Base-by-base conservation (phyloP, 2,329 filamentous ascomycete genomes). In the Cladophialophora yegresii region DNA sequence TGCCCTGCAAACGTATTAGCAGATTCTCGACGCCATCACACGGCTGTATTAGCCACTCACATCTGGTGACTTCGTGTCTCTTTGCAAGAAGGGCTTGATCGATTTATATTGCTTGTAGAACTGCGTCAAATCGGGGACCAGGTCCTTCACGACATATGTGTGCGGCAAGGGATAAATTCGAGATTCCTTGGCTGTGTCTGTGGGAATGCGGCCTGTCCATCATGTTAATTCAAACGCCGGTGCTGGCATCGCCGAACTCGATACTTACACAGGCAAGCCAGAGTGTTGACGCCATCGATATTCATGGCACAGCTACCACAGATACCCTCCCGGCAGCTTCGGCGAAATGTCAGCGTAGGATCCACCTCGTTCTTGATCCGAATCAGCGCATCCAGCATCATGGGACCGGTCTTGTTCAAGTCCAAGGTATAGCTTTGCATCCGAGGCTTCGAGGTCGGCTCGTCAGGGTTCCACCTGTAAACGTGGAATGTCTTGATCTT, bases 51-150 rank as follows among this genome's bases (percentile, higher is more conserved):
- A 20, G 30, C 47, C 20, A 28, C 89, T 77, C 85, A 96, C 91
- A 76, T 97, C 91, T 71, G 88, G 86, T 50, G 91, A 82, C 61
- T 91, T 89, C 30, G 91, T 95, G 69, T 93, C 89, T 75, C 92
- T 87, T 83, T 98, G 95, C 60, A 99, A 88, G 79, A 96, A 99
- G 50, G 95, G 95, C 88, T 98, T 96, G 82, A 99, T 97, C 16
- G 93, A 97, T 82, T 97, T 96, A 87, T 99, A 99, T 85, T 99
- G 95, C 86, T 98, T 98, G 87, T 99, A 99, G 83, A 99, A 98
- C 76, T 95, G 90, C 68, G 95, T 99, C 82, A 99, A 83, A 77
- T 99, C 95, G 65, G 95, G 93, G 36, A 99, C 95, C 68, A 99
- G 87, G 78, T 99, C 95, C 87, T 98, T 99, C 82, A 99, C 93